Evolutionary conservation across 495 filamentous ascomycete genomes (phyloP), one percentile per base, ranked within the genome.

Genomic region (Penicillium tannophilum): DNA sequence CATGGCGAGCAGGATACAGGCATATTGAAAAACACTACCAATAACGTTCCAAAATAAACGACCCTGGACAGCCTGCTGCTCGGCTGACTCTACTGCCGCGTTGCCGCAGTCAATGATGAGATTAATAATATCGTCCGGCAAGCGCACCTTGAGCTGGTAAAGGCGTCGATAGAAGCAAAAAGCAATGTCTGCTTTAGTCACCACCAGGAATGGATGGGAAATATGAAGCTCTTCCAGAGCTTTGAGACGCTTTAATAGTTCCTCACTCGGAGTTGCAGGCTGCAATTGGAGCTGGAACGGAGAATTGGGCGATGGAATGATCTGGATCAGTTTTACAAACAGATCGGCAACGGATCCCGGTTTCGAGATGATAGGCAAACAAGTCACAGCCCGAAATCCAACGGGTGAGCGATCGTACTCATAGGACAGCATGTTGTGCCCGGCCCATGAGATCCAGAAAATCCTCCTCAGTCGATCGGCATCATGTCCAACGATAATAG

Each of bases 101-200:
- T 62, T 72, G 4, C 70, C 70, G 56, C 54, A 61, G 33, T 65
- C 59, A 49, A 72, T 69, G 47, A 72, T 14, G 6, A 64, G 26
- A 9, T 64, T 6, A 39, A 70, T 66, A 12, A 55, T 17, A 0
- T 68, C 62, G 28, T 70, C 62, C 20, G 70, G 26, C 47, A 72
- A 59, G 19, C 59, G 6, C 11, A 23, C 35, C 54, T 71, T 71
- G 41, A 68, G 63, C 54, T 67, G 68, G 49, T 71, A 71, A 54
- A 69, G 11, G 39, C 70, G 70, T 33, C 70, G 66, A 58, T 73
- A 73, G 61, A 73, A 73, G 49, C 68, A 71, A 33, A 73, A 63
- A 23, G 64, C 68, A 20, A 73, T 53, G 16, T 73, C 70, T 12
- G 68, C 68, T 53, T 68, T 73, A 0, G 70, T 71, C 43, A 68